These are phyloP conservation scores for Oxytropis ochrocephala DNA, from an alignment of 306 rosid genomes.

Conservation along the genomic window DNA sequence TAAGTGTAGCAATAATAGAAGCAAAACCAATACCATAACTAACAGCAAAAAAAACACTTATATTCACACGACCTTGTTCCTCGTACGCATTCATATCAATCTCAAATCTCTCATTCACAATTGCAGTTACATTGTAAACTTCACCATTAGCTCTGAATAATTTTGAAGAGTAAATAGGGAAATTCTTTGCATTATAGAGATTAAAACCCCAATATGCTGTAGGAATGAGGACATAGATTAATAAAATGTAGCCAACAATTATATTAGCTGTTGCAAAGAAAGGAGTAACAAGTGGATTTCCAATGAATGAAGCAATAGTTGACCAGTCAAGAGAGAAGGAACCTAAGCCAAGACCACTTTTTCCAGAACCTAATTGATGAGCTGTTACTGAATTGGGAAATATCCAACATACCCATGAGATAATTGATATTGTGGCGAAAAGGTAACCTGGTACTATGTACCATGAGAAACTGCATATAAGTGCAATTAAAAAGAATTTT, in stretches of 20 bases:
- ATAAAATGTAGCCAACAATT: constrained; percentile 37
- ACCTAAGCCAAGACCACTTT: constrained; percentile 53
- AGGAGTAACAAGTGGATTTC: constrained; percentile 56
- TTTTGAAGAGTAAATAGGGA: constrained; percentile 48
- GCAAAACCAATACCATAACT: constrained; percentile 66
- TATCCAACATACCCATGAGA: constrained; percentile 61
- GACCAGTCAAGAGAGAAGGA: constrained; percentile 57
- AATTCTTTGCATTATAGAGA: constrained; percentile 44
- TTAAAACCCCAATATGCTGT: constrained; percentile 47
- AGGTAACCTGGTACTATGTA: constrained; percentile 57
- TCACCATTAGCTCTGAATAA: constrained; percentile 38
- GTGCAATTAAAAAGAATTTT: constrained; percentile 52
- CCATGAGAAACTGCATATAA: constrained; percentile 61
- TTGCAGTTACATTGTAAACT: constrained; percentile 32
- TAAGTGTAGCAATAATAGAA: constrained; percentile 41
- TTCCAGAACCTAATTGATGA: constrained; percentile 65
- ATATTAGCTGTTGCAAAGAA: constrained; percentile 49
- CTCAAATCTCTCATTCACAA: constrained; percentile 54
- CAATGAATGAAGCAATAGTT: constrained; percentile 41
- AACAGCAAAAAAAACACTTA: constrained; percentile 47
- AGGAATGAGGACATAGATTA: constrained; percentile 44
- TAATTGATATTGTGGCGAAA: constrained; percentile 34
- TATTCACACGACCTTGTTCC: constrained; percentile 38
- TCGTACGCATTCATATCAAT: constrained; percentile 39
- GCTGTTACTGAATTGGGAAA: constrained; percentile 46